phyloP scores from a whole-genome alignment of 164 flowering plant species.

The Macadamia tetraphylla region DNA sequence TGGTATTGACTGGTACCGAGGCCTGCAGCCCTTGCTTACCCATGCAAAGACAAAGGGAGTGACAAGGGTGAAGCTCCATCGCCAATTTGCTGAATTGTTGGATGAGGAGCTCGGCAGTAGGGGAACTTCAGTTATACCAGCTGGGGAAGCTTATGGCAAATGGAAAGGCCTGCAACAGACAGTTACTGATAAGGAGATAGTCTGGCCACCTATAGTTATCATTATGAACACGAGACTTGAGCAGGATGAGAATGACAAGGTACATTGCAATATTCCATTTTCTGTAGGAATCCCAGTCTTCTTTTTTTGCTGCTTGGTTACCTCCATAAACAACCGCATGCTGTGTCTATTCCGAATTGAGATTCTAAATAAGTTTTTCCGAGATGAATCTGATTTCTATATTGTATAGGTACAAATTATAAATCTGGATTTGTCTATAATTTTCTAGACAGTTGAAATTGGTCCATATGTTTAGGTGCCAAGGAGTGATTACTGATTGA shows the following conservation, averaged over 20 bases:
- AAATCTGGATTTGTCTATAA: no score
- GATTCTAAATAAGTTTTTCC: no score
- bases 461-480: no score
- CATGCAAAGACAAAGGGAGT: slow-evolving; percentile 88
- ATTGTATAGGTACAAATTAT: no score
- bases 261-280: slow-evolving; percentile 13
- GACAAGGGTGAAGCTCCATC: slow-evolving; percentile 60
- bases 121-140: slow-evolving; percentile 62
- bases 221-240: slow-evolving; percentile 76
- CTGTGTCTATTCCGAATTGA: neutral
- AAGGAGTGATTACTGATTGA: no score
- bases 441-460: no score
- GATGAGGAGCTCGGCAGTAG: slow-evolving; percentile 64
- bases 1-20: slow-evolving; percentile 86
- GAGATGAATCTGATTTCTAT: no score
- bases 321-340: neutral
- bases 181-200: slow-evolving; percentile 56
- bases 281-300: neutral
- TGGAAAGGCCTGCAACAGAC: slow-evolving; percentile 59
- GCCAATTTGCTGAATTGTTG: slow-evolving; percentile 69
- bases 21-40: slow-evolving; percentile 71
- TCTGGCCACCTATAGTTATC: slow-evolving; percentile 97
- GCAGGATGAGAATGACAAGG: slow-evolving; percentile 77
- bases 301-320: neutral
- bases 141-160: slow-evolving; percentile 69